Evolutionary conservation across 2,329 filamentous ascomycete species (phyloP).

Genomic region (Didymella glomerata): DNA sequence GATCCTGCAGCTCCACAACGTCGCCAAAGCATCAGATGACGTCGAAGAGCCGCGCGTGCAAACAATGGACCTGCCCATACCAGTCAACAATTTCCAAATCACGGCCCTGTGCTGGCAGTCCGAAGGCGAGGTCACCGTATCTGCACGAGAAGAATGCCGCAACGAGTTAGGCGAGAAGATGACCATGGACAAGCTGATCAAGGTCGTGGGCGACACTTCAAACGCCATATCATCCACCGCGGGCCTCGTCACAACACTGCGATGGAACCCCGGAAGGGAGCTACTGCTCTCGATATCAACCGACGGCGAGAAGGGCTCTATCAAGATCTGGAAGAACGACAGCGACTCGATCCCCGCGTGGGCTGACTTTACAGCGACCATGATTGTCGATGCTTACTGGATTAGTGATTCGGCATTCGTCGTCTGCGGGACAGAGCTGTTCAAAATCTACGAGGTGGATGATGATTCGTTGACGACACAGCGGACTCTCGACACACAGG

Average conservation of each 20-base stretch:
- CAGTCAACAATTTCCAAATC: constrained; percentile 44
- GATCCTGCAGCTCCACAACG: constrained; percentile 45
- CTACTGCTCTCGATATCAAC: constrained; percentile 50
- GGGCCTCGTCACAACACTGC: constrained; percentile 49
- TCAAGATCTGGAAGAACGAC: constrained; percentile 51
- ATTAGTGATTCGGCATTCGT: constrained; percentile 54
- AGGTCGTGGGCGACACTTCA: constrained; percentile 41
- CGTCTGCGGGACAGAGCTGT: constrained; percentile 54
- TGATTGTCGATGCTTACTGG: constrained; percentile 57
- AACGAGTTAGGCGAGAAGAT: constrained; percentile 51
- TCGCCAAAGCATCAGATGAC: constrained; percentile 29
- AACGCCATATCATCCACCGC: constrained; percentile 49
- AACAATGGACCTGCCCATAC: constrained; percentile 39
- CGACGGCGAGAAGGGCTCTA: constrained; percentile 50
- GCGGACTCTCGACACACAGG: constrained; percentile 43
- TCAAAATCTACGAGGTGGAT: constrained; percentile 51
- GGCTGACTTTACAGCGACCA: constrained; percentile 53
- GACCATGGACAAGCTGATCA: constrained; percentile 50
- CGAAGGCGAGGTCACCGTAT: constrained; percentile 45
- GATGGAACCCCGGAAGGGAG: constrained; percentile 48
- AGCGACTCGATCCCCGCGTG: constrained; percentile 51
- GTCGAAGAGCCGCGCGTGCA: constrained; percentile 21
- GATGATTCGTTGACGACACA: constrained; percentile 38
- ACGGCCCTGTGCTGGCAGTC: constrained; percentile 51
- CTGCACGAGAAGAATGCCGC: constrained; percentile 45